These are phyloP conservation scores for Dysphania ambrosioides DNA, from an alignment of 148 eudicot species.

Conservation along the genomic window DNA sequence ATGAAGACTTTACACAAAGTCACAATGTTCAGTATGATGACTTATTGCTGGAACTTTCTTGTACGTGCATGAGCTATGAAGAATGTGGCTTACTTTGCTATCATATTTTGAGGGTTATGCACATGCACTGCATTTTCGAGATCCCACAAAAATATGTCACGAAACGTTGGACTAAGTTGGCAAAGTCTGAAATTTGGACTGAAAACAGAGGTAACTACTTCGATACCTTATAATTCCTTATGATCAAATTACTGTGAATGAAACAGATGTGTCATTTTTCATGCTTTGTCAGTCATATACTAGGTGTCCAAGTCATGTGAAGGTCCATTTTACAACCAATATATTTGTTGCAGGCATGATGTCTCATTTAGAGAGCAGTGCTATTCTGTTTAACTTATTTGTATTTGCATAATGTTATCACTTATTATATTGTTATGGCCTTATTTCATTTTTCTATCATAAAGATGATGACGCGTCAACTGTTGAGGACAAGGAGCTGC, in stretches of 20 bases:
- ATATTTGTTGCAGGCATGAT: neutral
- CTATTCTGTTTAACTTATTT: neutral
- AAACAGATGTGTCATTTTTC: neutral
- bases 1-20: slow-evolving; percentile 4
- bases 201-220: neutral
- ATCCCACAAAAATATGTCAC: neutral
- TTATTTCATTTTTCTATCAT: neutral
- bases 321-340: neutral
- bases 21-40: neutral
- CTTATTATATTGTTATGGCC: neutral
- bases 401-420: neutral
- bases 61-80: slow-evolving; percentile 1
- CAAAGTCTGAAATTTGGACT: neutral
- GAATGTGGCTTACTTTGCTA: slow-evolving; percentile 3
- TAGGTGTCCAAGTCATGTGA: neutral
- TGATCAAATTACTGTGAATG: neutral
- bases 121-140: slow-evolving; percentile 3
- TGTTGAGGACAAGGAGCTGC: neutral
- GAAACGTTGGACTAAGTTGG: slow-evolving; percentile 3
- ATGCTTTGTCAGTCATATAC: neutral
- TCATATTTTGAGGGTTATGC: slow-evolving; percentile 8
- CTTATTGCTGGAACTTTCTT: neutral
- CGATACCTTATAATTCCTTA: neutral
- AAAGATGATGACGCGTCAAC: slow-evolving; percentile 5
- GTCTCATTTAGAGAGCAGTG: neutral